These are phyloP conservation scores for Naganishia albida DNA, from an alignment of 1,284 basidiomycete genomes.

Conservation along the genomic window DNA sequence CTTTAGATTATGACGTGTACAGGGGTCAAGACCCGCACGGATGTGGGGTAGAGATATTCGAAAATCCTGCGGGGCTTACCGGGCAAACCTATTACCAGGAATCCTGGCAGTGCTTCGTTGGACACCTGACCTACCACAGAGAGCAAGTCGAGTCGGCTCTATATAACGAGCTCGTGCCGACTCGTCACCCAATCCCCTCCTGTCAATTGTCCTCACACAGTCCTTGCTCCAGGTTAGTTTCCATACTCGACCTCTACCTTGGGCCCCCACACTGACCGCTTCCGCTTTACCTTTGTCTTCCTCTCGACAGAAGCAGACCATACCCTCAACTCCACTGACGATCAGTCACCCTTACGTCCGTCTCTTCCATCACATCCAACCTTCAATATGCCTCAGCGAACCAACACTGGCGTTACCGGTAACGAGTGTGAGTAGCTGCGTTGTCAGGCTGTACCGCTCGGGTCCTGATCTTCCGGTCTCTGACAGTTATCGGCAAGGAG, in stretches of 20 bases:
- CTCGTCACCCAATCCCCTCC: neutral
- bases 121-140: constrained; percentile 8
- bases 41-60: constrained; percentile 21
- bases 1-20: neutral
- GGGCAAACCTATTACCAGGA: neutral
- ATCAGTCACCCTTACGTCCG: neutral
- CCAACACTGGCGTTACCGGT: constrained; percentile 29
- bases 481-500: constrained; percentile 75
- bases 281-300: neutral
- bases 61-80: constrained; percentile 8
- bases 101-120: constrained; percentile 3
- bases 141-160: neutral
- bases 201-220: constrained; percentile 3
- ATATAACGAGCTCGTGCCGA: neutral
- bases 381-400: constrained; percentile 27
- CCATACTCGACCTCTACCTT: neutral
- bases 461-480: neutral
- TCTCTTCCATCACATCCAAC: neutral
- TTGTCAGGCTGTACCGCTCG: neutral
- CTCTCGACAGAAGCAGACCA: constrained; percentile 1
- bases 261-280: constrained; percentile 21
- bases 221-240: constrained; percentile 13
- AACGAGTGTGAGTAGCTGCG: constrained; percentile 27
- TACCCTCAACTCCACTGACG: neutral
- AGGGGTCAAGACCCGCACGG: neutral